A percentile compares a stretch with the other conserved stretches of the same genome.
Evolutionary conservation across 495 filamentous ascomycete species (phyloP).

Genomic region (Aspergillus bertholletiae): DNA sequence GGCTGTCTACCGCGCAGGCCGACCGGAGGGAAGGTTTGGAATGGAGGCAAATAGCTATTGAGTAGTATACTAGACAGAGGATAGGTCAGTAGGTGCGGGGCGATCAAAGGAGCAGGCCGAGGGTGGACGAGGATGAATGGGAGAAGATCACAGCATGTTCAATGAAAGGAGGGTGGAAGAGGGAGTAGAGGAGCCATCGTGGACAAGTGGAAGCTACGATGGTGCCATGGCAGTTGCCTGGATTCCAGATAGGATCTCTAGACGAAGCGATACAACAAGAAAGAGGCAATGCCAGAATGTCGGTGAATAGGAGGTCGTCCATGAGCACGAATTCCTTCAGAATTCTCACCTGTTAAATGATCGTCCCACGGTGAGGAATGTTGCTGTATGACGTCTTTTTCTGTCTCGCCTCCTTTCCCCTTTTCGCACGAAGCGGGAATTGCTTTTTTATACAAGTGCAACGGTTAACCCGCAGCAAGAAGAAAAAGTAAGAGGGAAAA

Average conservation of each 20-base stretch:
- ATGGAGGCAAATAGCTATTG: conserved; percentile 17
- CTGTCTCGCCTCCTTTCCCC: conserved; percentile 1
- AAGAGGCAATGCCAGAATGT: conserved; percentile 11
- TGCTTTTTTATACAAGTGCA: conserved; percentile 2
- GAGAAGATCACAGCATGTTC: conserved; percentile 2
- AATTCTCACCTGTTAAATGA: conserved; percentile 5
- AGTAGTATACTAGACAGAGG: conserved; percentile 27
- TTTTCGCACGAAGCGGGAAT: conserved; percentile 2
- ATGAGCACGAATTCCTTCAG: neutral
- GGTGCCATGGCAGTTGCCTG: conserved; percentile 4
- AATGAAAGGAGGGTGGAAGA: conserved; percentile 20
- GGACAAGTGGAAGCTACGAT: conserved; percentile 17
- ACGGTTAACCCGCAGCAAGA: neutral
- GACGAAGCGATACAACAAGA: conserved; percentile 18
- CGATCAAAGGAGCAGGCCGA: conserved; percentile 9
- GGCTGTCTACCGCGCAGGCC: conserved; percentile 11
- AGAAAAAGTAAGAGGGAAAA: neutral
- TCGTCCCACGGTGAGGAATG: conserved; percentile 8
- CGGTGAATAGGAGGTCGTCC: neutral
- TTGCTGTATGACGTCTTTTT: conserved; percentile 5
- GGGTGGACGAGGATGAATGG: conserved; percentile 6
- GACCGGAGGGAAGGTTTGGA: conserved; percentile 22
- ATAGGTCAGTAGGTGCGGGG: conserved; percentile 27
- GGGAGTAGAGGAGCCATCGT: conserved; percentile 18
- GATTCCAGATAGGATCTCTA: conserved; percentile 8